Base-by-base conservation (phyloP, 371 early-diverging fungal genomes). In the Coemansia sp. region DNA sequence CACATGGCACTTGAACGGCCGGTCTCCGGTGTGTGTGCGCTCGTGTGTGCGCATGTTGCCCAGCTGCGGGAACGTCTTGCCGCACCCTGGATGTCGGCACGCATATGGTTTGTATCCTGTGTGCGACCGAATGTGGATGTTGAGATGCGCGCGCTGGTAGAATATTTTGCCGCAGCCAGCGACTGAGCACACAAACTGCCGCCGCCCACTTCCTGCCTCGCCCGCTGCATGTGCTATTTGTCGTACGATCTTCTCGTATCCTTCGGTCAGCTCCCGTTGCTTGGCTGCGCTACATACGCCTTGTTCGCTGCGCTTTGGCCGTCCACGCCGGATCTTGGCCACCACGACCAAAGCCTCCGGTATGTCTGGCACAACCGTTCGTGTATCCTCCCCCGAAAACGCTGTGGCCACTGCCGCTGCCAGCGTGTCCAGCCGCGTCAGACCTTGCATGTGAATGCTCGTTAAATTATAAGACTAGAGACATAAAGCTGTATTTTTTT, bases 1-100 rank as follows among this genome's bases (percentile, higher is more conserved):
- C 13, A 73, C 42, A 18, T 63, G 51, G 66, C 82, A 82, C 34
- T 59, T 58, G 55, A 77, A 82, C 7, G 82, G 82, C 21, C 82
- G 81, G 58, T 82, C 82, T n/a, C 79, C 81, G 2, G 82, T 78
- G 58, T 82, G 82, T 16, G 66, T 79, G 47, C 82, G 67, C 58
- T 76, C 71, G 37, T 82, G 83, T 1, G 79, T 77, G 39, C 64
- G 68, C 69, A 82, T 67, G 62, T 82, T 81, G 6, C 78, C 81
- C 31, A 69, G 79, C 67, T 80, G 82, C 18, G 80, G 81, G 51
- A 82, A 82, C 31, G 80, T 48, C 61, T 82, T 82, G 59, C 70
- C 78, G 39, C 83, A 82, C 10, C 80, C 81, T 5, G 80, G 68
- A 55, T 63, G 70, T 18, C 71, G 78, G 55, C 81, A 77, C 18